Percentiles rank a stretch among this genome's conserved stretches.
These are phyloP conservation scores for Gossypium turneri DNA, from an alignment of 345 rosid genomes.

Conservation along the genomic window DNA sequence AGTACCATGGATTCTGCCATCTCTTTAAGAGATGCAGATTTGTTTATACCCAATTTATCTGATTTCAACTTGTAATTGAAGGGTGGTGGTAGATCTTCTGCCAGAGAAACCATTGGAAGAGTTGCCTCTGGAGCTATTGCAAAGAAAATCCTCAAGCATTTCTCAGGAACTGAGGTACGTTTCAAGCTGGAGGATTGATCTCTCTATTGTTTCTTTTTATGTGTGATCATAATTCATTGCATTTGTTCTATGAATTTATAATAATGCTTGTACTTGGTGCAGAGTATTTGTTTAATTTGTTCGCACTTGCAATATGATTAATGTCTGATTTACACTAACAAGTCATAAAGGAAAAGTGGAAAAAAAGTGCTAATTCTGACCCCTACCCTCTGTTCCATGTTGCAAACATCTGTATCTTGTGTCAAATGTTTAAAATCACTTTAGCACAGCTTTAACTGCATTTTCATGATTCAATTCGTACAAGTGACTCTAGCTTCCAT, in stretches of 20 bases:
- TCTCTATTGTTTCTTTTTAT: not conserved
- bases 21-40: not conserved
- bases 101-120: conserved; percentile 97
- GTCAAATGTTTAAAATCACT: not conserved
- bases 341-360: too few relatives aligned
- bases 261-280: not conserved
- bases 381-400: not conserved
- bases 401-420: not conserved
- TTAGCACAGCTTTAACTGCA: not conserved
- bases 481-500: not conserved
- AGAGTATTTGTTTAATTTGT: conserved; percentile 1
- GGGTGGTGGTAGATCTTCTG: conserved; percentile 99
- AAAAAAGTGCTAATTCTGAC: not conserved
- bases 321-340: not conserved
- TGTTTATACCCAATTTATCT: conserved; percentile 8
- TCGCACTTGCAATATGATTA: not conserved
- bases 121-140: conserved; percentile 98
- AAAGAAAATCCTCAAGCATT: conserved; percentile 79
- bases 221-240: not conserved
- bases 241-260: not conserved
- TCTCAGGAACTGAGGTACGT: conserved; percentile 82
- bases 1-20: not conserved
- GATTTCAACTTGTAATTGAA: conserved; percentile 29
- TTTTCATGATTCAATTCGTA: not conserved
- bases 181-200: not conserved